phyloP scores from a whole-genome alignment of 2,329 filamentous ascomycete genomes.

The Aspergillus udagawae region DNA sequence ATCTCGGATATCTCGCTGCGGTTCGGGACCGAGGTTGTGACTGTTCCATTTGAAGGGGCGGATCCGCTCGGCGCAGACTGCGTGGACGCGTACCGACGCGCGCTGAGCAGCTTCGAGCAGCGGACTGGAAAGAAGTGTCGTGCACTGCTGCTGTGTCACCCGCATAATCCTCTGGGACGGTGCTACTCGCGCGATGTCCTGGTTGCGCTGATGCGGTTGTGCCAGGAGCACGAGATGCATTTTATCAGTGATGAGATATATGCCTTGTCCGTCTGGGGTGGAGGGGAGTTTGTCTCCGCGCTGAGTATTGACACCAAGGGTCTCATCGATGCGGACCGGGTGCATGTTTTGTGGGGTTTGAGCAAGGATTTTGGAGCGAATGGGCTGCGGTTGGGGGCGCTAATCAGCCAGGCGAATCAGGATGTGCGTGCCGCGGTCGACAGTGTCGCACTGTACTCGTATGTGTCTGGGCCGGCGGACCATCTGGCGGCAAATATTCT shows the following conservation, averaged over 20 bases:
- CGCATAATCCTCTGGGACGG: constrained; percentile 51
- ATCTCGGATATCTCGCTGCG: constrained; percentile 44
- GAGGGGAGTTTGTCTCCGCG: constrained; percentile 43
- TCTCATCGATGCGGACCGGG: constrained; percentile 46
- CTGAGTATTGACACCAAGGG: constrained; percentile 43
- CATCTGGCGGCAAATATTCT: constrained; percentile 38
- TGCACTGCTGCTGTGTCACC: constrained; percentile 50
- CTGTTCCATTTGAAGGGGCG: constrained; percentile 42
- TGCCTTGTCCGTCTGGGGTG: constrained; percentile 49
- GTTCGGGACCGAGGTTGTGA: constrained; percentile 40
- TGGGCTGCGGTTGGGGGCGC: constrained; percentile 50
- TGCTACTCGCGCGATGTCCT: constrained; percentile 44
- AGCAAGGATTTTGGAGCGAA: constrained; percentile 55
- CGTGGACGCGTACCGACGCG: constrained; percentile 45
- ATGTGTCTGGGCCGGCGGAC: constrained; percentile 43
- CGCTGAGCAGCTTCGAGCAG: constrained; percentile 33
- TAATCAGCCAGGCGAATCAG: constrained; percentile 48
- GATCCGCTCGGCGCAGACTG: constrained; percentile 43
- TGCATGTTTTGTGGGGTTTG: constrained; percentile 51
- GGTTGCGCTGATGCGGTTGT: constrained; percentile 45
- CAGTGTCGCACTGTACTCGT: constrained; percentile 45
- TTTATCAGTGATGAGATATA: constrained; percentile 59
- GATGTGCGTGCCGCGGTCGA: constrained; percentile 38
- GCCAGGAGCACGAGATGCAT: constrained; percentile 49
- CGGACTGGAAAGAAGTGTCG: constrained; percentile 40